Base-by-base conservation (phyloP, 2,329 filamentous ascomycete genomes). In the Colletotrichum aenigma region DNA sequence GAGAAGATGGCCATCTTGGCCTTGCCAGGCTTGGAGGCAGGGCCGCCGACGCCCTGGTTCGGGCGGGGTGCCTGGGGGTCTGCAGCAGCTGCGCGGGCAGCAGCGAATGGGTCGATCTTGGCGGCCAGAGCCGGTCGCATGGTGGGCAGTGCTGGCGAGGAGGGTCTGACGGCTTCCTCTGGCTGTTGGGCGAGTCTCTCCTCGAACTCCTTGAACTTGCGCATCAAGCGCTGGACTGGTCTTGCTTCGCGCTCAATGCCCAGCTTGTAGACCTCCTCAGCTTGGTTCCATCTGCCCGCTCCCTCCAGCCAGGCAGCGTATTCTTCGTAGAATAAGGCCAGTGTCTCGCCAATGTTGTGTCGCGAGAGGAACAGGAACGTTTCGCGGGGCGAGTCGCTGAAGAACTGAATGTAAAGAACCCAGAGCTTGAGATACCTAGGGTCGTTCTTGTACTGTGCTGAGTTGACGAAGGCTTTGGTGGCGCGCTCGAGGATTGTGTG, bases 301-400 rank as follows among this genome's bases (percentile, higher is more conserved):
- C 92, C 89, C 86, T 99, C 97, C 8, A 99, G 88, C 95, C 96
- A 98, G 2, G 92, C 94, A 1, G 97, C 96, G 82, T 98, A 99
- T 82, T 98, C 97, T 83, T 99, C 97, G 85, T 99, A 99, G 84
- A 96, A 99, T 5, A 98, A 88, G 3, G 97, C 97, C 4, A 99
- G 90, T 1, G 90, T 88, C 81, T 98, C 96, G 76, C 96, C 97
- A 76, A 99, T 95, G 77, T 90, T 90, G 82, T 99, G 96, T 66
- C 96, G 94, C 15, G 96, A 94, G 43, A 99, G 89, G 82, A 97
- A 99, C 62, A 97, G 92, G 83, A 96, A 99, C 0, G 94, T 95
- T 85, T 99, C 97, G 68, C 96, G 93, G 3, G 96, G 96, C n/a
- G 95, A 89, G 82, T 98, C 97, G 6, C 95, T 94, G 85, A 98